phyloP scores from a whole-genome alignment of 208 protist species.

The Sergeia podlipaevii region DNA sequence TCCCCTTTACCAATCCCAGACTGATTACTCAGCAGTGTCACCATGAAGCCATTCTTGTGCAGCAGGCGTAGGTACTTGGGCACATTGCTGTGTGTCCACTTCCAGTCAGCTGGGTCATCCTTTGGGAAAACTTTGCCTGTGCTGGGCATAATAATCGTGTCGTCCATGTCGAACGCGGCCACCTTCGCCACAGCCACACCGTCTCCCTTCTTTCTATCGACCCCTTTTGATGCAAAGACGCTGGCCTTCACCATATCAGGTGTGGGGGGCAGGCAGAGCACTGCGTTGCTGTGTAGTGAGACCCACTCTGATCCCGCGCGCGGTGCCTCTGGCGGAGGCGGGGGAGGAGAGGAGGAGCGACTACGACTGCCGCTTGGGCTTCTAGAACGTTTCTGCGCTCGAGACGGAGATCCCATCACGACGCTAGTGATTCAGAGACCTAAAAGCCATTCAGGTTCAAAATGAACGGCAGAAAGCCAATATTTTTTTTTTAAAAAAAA shows the following conservation, averaged over 20 bases:
- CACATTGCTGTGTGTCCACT: conserved; percentile 46
- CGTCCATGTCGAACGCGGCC: conserved; percentile 75
- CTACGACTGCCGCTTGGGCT: too few relatives aligned
- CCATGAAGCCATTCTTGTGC: conserved; percentile 55
- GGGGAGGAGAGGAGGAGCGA: too few relatives aligned
- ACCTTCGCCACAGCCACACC: conserved; percentile 23
- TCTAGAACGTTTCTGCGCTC: too few relatives aligned
- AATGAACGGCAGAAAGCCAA: too few relatives aligned
- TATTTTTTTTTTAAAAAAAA: too few relatives aligned
- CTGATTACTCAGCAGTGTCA: conserved; percentile 94
- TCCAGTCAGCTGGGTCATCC: conserved; percentile 62
- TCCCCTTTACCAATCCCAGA: conserved; percentile 60
- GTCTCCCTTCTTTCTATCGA: not conserved
- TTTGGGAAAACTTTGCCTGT: conserved; percentile 56
- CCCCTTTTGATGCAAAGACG: not conserved
- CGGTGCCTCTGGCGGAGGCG: too few relatives aligned
- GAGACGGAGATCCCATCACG: too few relatives aligned
- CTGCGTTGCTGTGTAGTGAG: conserved; percentile 16
- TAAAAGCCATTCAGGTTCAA: too few relatives aligned
- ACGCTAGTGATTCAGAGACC: too few relatives aligned
- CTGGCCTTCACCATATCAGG: conserved; percentile 7
- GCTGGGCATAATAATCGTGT: conserved; percentile 63
- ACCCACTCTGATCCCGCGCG: conserved; percentile 39
- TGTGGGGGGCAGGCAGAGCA: conserved; percentile 31
- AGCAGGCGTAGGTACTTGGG: conserved; percentile 38